Base-by-base conservation (phyloP, 345 rosid species). In the Streptanthus diversifolius region DNA sequence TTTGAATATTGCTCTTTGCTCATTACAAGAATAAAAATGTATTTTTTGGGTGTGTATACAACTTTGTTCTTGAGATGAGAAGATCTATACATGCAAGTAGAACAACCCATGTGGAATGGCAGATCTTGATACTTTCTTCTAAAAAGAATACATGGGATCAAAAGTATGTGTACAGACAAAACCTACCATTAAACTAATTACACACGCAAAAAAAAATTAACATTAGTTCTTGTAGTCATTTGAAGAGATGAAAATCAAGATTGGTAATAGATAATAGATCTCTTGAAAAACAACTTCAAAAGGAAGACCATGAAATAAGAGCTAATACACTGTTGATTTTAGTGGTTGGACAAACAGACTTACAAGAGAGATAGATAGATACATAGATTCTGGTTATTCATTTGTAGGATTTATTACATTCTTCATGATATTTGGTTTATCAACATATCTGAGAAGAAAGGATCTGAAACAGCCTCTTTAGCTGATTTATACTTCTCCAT, bases 401-500 rank as follows among this genome's bases (percentile, higher is more conserved):
- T 65, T 68, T 62, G 27, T 13, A 18, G 37, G 22, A n/a, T 15
- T 35, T 44, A 18, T 35, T 74, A 21, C 10, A 58, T 30, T 21
- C 70, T 63, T 44, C 68, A 74, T 57, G 63, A 15, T 15, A 48
- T 27, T 21, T 70, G 61, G 54, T 79, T 77, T 49, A 75, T 62
- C 35, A 87, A 43, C 83, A 88, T 77, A 54, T 86, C 92, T 19
- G 72, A 62, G 76, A 90, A 88, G 82, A 92, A 86, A 32, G 87
- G 88, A 79, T 95, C 96, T 45, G 64, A 82, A 63, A 92, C 74
- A 17, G 96, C 89, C 65, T 95, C 97, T 72, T 83, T 88, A 53
- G 96, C 90, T 22, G 98, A 92, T 59, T 76, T 14, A 73, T 86
- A 92, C 79, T 84, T 80, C 75, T 89, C 92, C 53, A 92, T 69